Conservation (phyloP, 352 stramenopile genomes). For the Discostella stelligera region DNA sequence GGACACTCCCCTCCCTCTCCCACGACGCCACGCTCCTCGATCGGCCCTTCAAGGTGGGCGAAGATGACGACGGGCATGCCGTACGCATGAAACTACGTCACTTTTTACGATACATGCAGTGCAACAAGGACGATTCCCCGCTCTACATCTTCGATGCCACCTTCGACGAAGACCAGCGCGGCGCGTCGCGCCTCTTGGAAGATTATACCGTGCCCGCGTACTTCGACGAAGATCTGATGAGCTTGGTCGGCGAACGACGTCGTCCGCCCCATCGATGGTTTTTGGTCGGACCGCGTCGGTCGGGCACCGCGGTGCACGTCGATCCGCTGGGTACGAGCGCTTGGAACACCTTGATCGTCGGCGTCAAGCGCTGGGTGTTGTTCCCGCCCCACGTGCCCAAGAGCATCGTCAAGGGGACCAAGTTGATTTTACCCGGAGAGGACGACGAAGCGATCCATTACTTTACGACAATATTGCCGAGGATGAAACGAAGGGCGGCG, state of each 20-base stretch:
- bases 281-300: constrained; percentile 73
- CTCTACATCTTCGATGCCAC: constrained; percentile 89
- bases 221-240: constrained; percentile 85
- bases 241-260: constrained; percentile 81
- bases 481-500: constrained; percentile 79
- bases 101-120: constrained; percentile 82
- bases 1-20: constrained; percentile 52
- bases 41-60: constrained; percentile 70
- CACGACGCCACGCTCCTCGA: constrained; percentile 49
- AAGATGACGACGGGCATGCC: constrained; percentile 84
- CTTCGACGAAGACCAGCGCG: constrained; percentile 82
- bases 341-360: constrained; percentile 95
- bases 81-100: constrained; percentile 85
- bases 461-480: constrained; percentile 85
- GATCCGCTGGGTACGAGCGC: constrained; percentile 93
- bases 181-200: constrained; percentile 49
- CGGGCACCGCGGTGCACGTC: constrained; percentile 92
- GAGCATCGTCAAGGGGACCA: constrained; percentile 71
- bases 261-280: constrained; percentile 85
- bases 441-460: constrained; percentile 89
- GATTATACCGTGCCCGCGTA: constrained; percentile 83
- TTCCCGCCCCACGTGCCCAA: constrained; percentile 88
- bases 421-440: constrained; percentile 81
- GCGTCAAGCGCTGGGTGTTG: constrained; percentile 95
- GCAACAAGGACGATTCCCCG: constrained; percentile 86